Conservation (phyloP, 2,329 filamentous ascomycete species). For the Beauveria caledonica region DNA sequence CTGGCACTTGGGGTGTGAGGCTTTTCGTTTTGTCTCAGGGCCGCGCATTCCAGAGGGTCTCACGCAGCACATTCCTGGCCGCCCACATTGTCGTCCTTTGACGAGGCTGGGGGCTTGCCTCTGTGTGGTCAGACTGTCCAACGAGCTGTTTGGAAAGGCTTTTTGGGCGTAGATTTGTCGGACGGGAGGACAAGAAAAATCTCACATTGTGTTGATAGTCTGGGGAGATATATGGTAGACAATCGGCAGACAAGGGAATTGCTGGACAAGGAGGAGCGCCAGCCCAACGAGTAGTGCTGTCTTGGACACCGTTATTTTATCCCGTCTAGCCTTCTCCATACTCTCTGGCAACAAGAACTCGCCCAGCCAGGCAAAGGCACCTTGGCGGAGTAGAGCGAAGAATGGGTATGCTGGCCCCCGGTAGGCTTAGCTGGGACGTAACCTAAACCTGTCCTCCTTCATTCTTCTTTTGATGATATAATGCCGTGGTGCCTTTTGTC, state of each 20-base stretch:
- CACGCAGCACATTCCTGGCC: constrained; percentile 12
- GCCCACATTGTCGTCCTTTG: constrained; percentile 27
- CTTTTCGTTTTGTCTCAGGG: constrained; percentile 30
- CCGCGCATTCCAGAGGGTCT: constrained; percentile 13
- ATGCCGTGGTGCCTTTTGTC: constrained; percentile 12
- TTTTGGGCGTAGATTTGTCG: neutral
- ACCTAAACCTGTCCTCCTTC: constrained; percentile 9
- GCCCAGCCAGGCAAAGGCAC: constrained; percentile 11
- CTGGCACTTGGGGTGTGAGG: constrained; percentile 9
- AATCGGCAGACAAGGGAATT: neutral
- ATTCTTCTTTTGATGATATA: constrained; percentile 11
- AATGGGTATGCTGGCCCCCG: constrained; percentile 11
- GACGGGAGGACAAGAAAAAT: neutral
- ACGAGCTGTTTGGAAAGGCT: neutral
- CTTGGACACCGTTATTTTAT: constrained; percentile 10
- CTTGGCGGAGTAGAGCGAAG: constrained; percentile 10
- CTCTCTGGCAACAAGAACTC: constrained; percentile 5
- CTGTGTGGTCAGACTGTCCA: constrained; percentile 6
- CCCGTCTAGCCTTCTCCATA: constrained; percentile 9
- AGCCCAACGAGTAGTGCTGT: constrained; percentile 4
- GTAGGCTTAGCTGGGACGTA: constrained; percentile 9
- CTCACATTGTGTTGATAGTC: neutral
- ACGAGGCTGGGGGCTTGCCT: constrained; percentile 22
- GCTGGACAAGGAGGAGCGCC: neutral
- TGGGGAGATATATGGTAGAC: neutral